A percentile compares a stretch with the other conserved stretches of the same genome.
These are phyloP conservation scores for Danielia oregonensis DNA, from an alignment of 805 yeast genomes.

Conservation along the genomic window DNA sequence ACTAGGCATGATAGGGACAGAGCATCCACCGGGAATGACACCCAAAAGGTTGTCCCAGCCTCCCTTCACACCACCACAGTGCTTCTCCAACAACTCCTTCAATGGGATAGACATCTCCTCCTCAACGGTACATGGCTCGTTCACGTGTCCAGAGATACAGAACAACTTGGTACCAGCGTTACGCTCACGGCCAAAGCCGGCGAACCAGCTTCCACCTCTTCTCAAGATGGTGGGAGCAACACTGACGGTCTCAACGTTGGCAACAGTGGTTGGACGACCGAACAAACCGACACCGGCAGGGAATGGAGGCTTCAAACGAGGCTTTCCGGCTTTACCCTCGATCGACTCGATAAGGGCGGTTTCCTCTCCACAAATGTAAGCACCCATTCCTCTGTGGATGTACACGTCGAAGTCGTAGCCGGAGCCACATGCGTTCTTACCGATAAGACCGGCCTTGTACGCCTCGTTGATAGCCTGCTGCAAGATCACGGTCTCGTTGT, in stretches of 20 bases:
- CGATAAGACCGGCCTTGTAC: constrained; percentile 72
- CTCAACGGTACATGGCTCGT: constrained; percentile 89
- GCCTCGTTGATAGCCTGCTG: constrained; percentile 88
- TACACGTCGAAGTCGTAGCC: constrained; percentile 82
- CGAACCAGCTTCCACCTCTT: constrained; percentile 88
- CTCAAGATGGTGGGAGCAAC: constrained; percentile 88
- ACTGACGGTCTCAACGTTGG: constrained; percentile 88
- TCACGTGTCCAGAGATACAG: constrained; percentile 88
- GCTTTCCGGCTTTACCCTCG: constrained; percentile 93
- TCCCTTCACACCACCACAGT: constrained; percentile 87
- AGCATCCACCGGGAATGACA: constrained; percentile 87
- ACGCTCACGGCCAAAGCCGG: constrained; percentile 78
- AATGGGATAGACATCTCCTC: constrained; percentile 92
- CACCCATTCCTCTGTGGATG: constrained; percentile 92
- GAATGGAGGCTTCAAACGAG: constrained; percentile 91
- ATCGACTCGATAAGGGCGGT: constrained; percentile 84
- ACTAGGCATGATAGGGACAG: constrained; percentile 78
- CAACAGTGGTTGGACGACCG: constrained; percentile 88
- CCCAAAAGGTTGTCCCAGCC: constrained; percentile 92
- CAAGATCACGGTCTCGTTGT: constrained; percentile 69
- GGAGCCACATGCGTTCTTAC: constrained; percentile 83
- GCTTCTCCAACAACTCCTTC: constrained; percentile 76
- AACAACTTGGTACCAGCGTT: constrained; percentile 79
- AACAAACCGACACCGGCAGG: constrained; percentile 92
- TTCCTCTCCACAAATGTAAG: constrained; percentile 90